A percentile compares a stretch with the other conserved stretches of the same genome.
Conservation (phyloP, 164 flowering plant genomes). For the Brasenia schreberi region DNA sequence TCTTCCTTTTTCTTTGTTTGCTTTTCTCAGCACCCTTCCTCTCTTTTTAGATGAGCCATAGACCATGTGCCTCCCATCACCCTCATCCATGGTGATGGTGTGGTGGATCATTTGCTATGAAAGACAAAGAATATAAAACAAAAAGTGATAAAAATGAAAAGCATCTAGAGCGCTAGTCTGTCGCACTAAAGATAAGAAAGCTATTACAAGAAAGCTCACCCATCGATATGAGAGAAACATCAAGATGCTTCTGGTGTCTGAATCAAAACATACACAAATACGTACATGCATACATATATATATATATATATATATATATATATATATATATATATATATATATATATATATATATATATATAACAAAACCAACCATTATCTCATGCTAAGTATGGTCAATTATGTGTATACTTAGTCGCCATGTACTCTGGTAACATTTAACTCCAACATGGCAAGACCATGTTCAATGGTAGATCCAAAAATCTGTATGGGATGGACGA, state of each 20-base stretch:
- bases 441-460: too few relatives aligned
- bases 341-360: too few relatives aligned
- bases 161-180: conserved; percentile 10
- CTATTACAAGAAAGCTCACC: conserved; percentile 2
- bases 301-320: too few relatives aligned
- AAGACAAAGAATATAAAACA: conserved; percentile 29
- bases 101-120: conserved; percentile 28
- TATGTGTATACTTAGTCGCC: too few relatives aligned
- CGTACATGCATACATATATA: too few relatives aligned
- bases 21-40: conserved; percentile 11
- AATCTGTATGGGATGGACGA: too few relatives aligned
- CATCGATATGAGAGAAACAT: not conserved
- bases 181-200: conserved; percentile 13
- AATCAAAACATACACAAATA: not conserved
- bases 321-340: too few relatives aligned
- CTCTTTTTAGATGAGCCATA: conserved; percentile 17
- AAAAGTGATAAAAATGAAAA: conserved; percentile 10
- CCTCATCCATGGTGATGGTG: conserved; percentile 13
- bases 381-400: too few relatives aligned
- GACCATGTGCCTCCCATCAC: conserved; percentile 42
- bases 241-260: too few relatives aligned
- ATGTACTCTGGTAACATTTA: too few relatives aligned
- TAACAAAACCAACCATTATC: too few relatives aligned
- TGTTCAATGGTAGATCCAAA: too few relatives aligned
- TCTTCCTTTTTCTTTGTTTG: conserved; percentile 8